Evolutionary conservation across 345 rosid species (phyloP).

Genomic region (Populus davidiana): DNA sequence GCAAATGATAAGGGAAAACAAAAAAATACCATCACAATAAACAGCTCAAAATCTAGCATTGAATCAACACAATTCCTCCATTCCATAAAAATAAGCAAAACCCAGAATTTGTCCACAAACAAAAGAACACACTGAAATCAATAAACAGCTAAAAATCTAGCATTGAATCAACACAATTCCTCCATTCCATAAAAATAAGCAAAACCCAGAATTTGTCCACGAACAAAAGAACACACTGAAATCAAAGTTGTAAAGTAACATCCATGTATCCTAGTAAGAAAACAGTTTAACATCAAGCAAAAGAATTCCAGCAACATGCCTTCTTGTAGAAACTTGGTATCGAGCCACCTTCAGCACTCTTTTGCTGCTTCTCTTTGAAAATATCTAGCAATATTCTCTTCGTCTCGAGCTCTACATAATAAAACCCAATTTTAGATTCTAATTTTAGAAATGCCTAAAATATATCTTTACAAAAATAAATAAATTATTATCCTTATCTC

Average conservation of each 20-base stretch:
- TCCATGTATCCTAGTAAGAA: not conserved
- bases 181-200: not conserved
- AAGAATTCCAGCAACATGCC: slow-evolving; percentile 44
- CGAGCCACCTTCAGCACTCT: slow-evolving; percentile 78
- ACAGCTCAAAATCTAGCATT: not conserved
- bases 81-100: not conserved
- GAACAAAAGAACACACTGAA: not conserved
- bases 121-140: not conserved
- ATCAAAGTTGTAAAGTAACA: not conserved
- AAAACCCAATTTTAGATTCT: slow-evolving; percentile 1
- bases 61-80: not conserved
- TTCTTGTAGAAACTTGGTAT: slow-evolving; percentile 95
- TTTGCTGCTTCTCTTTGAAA: slow-evolving; percentile 93
- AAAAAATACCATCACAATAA: not conserved
- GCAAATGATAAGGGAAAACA: not conserved
- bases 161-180: not conserved
- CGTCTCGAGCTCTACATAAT: slow-evolving; percentile 80
- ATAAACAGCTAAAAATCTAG: not conserved
- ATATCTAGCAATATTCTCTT: slow-evolving; percentile 98
- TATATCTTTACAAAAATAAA: not conserved
- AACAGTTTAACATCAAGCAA: not conserved
- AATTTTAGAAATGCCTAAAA: not conserved
- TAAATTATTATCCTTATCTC: not conserved
- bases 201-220: not conserved
- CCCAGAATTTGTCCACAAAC: not conserved